Conservation (phyloP, 306 rosid species). For the Begonia fuchsioides region DNA sequence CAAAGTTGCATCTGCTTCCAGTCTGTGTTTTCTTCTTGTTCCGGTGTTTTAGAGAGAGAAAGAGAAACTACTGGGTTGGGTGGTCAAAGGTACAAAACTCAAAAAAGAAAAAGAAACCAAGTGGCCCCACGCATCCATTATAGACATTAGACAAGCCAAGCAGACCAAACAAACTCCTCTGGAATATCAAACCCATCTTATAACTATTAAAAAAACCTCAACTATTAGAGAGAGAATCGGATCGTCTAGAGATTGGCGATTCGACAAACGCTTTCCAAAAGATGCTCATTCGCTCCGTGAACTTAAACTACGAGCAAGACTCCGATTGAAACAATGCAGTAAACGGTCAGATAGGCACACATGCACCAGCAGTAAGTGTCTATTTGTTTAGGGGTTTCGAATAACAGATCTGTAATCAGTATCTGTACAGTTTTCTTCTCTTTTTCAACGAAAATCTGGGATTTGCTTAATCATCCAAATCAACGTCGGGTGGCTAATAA, state of each 20-base stretch:
- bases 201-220: too few species aligned
- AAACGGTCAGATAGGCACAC: constrained; percentile 10
- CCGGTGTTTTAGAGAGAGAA: constrained; percentile 10
- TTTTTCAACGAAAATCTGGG: constrained; percentile 24
- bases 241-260: constrained; percentile 64
- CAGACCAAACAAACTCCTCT: constrained; percentile 17
- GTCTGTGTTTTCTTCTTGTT: constrained; percentile 19
- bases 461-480: constrained; percentile 34
- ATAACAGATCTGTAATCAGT: too few species aligned
- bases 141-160: constrained; percentile 17
- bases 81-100: constrained; percentile 52
- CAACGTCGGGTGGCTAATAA: too few species aligned
- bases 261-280: constrained; percentile 8
- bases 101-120: constrained; percentile 18
- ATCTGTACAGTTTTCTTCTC: too few species aligned
- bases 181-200: background rate
- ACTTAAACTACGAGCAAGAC: constrained; percentile 7
- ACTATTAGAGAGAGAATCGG: constrained; percentile 33
- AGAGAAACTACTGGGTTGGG: constrained; percentile 6
- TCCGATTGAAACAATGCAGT: constrained; percentile 47
- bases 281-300: constrained; percentile 5
- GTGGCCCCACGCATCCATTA: constrained; percentile 31
- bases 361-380: constrained; percentile 3
- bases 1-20: constrained; percentile 3
- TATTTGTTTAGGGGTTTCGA: too few species aligned